A percentile compares a stretch with the other conserved stretches of the same genome.
Conservation (phyloP, 345 rosid species). For the Linum usitatissimum region DNA sequence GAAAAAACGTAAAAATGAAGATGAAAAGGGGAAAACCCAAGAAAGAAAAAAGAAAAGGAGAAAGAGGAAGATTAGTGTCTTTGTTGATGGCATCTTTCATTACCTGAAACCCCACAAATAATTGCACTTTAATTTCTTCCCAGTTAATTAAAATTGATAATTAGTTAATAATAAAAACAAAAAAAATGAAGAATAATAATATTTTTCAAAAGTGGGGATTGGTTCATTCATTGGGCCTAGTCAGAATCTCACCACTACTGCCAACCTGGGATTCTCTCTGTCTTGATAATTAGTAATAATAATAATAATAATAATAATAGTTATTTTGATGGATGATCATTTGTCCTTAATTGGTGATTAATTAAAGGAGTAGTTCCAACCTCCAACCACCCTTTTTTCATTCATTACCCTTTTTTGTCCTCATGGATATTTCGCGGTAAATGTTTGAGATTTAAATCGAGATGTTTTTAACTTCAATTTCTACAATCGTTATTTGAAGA, state of each 20-base stretch:
- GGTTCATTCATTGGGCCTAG: slow-evolving; percentile 38
- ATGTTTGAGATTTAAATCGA: too few species aligned
- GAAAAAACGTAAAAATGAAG: too few species aligned
- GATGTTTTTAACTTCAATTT: too few species aligned
- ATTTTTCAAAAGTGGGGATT: not conserved
- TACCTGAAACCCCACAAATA: slow-evolving; percentile 39
- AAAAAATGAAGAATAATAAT: not conserved
- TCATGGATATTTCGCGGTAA: too few species aligned
- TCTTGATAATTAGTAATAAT: slow-evolving; percentile 11
- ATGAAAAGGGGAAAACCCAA: too few species aligned
- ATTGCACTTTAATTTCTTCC: slow-evolving; percentile 1
- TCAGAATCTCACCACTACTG: slow-evolving; percentile 40
- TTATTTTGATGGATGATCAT: not conserved
- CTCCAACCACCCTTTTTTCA: slow-evolving; percentile 15
- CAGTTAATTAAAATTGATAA: slow-evolving; percentile 13
- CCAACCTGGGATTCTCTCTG: slow-evolving; percentile 55
- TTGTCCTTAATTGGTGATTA: not conserved
- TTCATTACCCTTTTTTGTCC: slow-evolving; percentile 16
- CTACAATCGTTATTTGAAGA: too few species aligned
- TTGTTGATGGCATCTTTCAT: slow-evolving; percentile 29
- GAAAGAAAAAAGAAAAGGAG: too few species aligned
- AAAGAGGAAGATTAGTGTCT: slow-evolving; percentile 5
- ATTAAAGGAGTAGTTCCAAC: slow-evolving; percentile 24
- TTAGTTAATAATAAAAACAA: slow-evolving; percentile 15
- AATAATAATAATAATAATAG: slow-evolving; percentile 1